These are phyloP conservation scores for Globisporangium paroecandrum DNA, from an alignment of 352 stramenopile species.

Conservation along the genomic window DNA sequence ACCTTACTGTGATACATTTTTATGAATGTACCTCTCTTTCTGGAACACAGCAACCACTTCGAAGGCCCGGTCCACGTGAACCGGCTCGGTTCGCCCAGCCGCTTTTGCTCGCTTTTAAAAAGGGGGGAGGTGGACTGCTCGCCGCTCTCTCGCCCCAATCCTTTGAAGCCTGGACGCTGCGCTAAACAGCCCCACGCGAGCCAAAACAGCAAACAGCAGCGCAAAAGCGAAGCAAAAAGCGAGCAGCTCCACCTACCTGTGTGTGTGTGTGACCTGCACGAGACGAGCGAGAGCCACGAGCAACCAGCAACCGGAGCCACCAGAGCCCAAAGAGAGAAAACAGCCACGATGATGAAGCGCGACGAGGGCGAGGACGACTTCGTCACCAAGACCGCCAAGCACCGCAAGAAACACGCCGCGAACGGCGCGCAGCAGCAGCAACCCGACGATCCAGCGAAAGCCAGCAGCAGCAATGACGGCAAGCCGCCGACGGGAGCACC, in stretches of 20 bases:
- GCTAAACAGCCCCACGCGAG: no score
- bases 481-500: conserved; percentile 5
- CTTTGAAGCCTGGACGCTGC: no score
- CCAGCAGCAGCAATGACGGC: conserved; percentile 9
- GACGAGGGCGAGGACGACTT: conserved; percentile 65
- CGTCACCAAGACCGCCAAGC: conserved; percentile 72
- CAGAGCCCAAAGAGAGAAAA: neutral
- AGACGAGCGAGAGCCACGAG: neutral
- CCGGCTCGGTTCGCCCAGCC: neutral
- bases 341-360: conserved; percentile 23
- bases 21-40: neutral
- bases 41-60: neutral
- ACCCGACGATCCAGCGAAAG: conserved; percentile 15
- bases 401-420: conserved; percentile 53
- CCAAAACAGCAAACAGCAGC: no score
- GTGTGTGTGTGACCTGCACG: no score
- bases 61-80: neutral
- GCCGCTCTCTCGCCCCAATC: neutral
- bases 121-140: neutral
- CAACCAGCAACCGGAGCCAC: conserved; percentile 1
- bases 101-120: neutral
- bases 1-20: neutral
- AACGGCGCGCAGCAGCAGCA: conserved; percentile 10
- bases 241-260: no score
- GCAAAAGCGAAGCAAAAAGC: no score